Base-by-base conservation (phyloP, 495 filamentous ascomycete species). In the Penicillium taxi region DNA sequence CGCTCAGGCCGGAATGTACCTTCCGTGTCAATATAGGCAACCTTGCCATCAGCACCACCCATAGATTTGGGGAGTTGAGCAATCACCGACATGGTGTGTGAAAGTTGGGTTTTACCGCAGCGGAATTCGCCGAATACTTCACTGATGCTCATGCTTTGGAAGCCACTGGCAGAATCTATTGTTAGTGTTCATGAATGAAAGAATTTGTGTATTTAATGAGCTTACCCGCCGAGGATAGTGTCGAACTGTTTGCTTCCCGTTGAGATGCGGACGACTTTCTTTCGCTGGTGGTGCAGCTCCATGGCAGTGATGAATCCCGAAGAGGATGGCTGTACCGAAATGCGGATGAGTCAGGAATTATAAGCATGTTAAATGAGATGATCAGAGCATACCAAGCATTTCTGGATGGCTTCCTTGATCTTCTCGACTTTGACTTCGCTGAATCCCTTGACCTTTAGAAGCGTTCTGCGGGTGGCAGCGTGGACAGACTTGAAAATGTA, bases 351-450 rank as follows among this genome's bases (percentile, higher is more conserved):
- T 22, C 2, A 29, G 13, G 16, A 5, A 2, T 11, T 2, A 24
- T 9, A n/a, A 22, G 6, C 6, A 12, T 9, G 5, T 9, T 19
- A 6, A 18, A 32, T 7, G 19, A 3, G 22, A 14, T 26, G 15
- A 4, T 8, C 6, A 6, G n/a, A 6, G 22, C 9, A 19, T 59
- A 84, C 82, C 50, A 79, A 63, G 41, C 80, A 80, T 49, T 88
- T 88, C 41, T 70, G 66, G 25, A 81, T 72, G 14, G 83, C 83
- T 45, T 87, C 83, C 50, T 86, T 87, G 53, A 88, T 68, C 53
- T 86, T 87, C 40, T 86, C 84, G 9, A 86, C 84, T 57, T 86
- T 87, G 49, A 80, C 69, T 50, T 88, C 84, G 37, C 80, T 85
- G 59, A 87, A 86, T 5, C 83, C 83, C 52, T 82, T 84, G 54